phyloP scores from a whole-genome alignment of 805 yeast species.

The Barnettozyma populi region DNA sequence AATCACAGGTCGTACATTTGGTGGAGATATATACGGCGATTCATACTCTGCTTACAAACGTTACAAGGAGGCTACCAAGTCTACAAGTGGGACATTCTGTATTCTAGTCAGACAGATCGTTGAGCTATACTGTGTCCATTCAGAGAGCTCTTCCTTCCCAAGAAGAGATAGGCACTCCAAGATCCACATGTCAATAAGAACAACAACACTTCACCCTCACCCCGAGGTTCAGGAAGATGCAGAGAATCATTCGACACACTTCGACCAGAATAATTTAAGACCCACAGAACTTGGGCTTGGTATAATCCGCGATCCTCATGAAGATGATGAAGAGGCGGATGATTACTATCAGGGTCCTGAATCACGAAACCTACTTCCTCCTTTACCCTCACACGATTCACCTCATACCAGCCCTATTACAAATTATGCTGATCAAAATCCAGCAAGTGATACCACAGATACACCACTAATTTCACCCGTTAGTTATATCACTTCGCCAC shows the following conservation, averaged over 20 bases:
- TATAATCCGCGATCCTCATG: background rate
- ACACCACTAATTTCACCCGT: slow-evolving; percentile 5
- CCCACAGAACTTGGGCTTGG: background rate
- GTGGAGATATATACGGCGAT: no score
- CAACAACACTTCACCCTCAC: slow-evolving; percentile 1
- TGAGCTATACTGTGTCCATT: background rate
- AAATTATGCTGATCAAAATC: slow-evolving; percentile 1
- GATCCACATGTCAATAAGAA: background rate
- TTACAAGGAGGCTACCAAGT: background rate
- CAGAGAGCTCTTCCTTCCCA: background rate
- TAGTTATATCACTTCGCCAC: background rate
- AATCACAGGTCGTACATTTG: no score
- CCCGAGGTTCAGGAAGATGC: background rate
- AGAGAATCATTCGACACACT: background rate
- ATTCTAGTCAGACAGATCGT: no score
- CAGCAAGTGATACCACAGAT: background rate
- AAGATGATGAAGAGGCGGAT: background rate
- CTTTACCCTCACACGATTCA: slow-evolving; percentile 14
- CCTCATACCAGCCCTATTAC: background rate
- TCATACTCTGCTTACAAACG: background rate
- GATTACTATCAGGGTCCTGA: slow-evolving; percentile 14
- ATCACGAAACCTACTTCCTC: slow-evolving; percentile 16
- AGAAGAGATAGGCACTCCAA: no score
- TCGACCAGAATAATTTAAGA: no score
- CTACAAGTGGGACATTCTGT: background rate